Conservation (phyloP, 139 green algal species). For the Auxenochlorella pyrenoidosa region DNA sequence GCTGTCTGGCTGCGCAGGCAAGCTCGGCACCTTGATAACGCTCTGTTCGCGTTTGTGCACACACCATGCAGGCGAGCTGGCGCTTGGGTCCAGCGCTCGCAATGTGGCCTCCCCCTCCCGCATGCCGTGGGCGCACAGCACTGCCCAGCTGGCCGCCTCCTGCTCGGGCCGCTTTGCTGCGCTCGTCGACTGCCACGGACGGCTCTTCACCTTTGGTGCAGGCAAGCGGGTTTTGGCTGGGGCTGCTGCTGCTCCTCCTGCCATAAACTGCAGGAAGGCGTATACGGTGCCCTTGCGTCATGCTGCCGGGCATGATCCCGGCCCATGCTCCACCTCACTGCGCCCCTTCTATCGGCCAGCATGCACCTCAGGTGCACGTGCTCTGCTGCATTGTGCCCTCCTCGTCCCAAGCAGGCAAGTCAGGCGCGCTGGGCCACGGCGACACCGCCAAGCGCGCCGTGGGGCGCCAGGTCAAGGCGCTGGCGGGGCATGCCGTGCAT, state of each 20-base stretch:
- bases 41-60: too few species aligned
- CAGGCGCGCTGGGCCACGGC: constrained; percentile 26
- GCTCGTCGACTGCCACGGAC: not conserved
- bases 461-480: constrained; percentile 15
- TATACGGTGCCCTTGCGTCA: not conserved
- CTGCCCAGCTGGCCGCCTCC: not conserved
- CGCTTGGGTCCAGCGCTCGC: not conserved
- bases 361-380: too few species aligned
- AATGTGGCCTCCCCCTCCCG: not conserved
- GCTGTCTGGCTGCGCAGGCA: too few species aligned
- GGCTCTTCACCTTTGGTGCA: constrained; percentile 29
- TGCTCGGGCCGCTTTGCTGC: constrained; percentile 28
- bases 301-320: not conserved
- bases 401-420: constrained; percentile 6
- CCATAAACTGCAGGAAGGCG: not conserved
- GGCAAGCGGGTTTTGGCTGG: not conserved
- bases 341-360: too few species aligned
- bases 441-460: constrained; percentile 30
- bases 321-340: too few species aligned
- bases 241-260: not conserved
- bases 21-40: too few species aligned
- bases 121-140: constrained; percentile 22
- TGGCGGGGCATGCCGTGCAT: not conserved
- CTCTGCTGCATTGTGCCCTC: not conserved
- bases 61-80: constrained; percentile 10